Conservation (phyloP, 306 rosid species). For the Inga leiocalycina region DNA sequence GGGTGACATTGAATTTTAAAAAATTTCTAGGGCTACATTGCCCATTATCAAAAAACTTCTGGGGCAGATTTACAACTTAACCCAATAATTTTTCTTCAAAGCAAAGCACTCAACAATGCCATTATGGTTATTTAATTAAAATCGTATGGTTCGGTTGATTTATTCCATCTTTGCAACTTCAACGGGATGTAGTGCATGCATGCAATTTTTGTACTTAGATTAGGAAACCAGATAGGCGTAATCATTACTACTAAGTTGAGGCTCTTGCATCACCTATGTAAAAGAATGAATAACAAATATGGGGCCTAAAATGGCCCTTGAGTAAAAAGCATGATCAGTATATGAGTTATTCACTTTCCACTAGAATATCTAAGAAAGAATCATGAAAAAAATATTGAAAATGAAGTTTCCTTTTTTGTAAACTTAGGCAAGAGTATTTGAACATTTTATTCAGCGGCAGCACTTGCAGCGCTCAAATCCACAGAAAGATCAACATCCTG, state of each 20-base stretch:
- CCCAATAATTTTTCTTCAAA: not conserved
- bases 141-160: not conserved
- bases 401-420: slow-evolving; percentile 28
- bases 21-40: too few species aligned
- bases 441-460: slow-evolving; percentile 55
- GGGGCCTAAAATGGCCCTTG: slow-evolving; percentile 12
- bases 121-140: not conserved
- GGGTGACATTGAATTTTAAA: fast-evolving
- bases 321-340: slow-evolving; percentile 17
- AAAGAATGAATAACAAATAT: slow-evolving; percentile 20
- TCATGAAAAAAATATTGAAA: slow-evolving; percentile 9
- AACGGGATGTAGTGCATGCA: not conserved
- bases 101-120: not conserved
- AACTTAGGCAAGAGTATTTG: slow-evolving; percentile 27
- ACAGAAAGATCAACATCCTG: slow-evolving; percentile 87
- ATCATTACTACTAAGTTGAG: too few species aligned
- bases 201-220: not conserved
- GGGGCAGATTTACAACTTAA: too few species aligned
- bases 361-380: slow-evolving; percentile 29
- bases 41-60: too few species aligned
- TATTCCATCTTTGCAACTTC: not conserved
- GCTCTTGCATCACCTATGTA: not conserved
- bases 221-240: not conserved
- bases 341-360: slow-evolving; percentile 15
- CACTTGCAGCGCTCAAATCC: slow-evolving; percentile 86